These are phyloP conservation scores for Kuraishia piskuri DNA, from an alignment of 805 yeast genomes.

Conservation along the genomic window DNA sequence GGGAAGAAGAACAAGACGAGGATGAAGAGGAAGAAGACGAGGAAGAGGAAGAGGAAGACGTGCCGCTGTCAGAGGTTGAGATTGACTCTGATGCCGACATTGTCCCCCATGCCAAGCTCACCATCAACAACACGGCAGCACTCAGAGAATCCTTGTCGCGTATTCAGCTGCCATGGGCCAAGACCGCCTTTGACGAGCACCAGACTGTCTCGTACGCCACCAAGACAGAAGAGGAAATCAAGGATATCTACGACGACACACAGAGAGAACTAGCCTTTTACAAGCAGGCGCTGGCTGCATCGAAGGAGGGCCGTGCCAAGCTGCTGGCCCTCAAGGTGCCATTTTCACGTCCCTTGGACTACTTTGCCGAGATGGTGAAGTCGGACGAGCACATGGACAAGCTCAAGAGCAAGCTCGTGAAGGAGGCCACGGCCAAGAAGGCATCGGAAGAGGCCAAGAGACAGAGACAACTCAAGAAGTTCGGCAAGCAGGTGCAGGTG, in stretches of 20 bases:
- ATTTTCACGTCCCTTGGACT: slow-evolving; percentile 88
- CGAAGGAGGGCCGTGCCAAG: slow-evolving; percentile 57
- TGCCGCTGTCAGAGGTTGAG: slow-evolving; percentile 86
- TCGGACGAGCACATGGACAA: slow-evolving; percentile 97
- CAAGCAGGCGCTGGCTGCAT: slow-evolving; percentile 88
- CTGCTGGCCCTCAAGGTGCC: slow-evolving; percentile 69
- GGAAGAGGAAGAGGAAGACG: slow-evolving; percentile 70
- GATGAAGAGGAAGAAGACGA: slow-evolving; percentile 49
- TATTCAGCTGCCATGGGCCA: slow-evolving; percentile 55
- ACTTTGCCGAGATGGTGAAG: slow-evolving; percentile 98
- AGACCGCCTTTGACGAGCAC: slow-evolving; percentile 75
- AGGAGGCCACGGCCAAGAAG: slow-evolving; percentile 72
- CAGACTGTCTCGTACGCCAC: slow-evolving; percentile 58
- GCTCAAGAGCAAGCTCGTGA: slow-evolving; percentile 69
- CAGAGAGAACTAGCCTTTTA: slow-evolving; percentile 93
- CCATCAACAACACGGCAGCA: slow-evolving; percentile 84
- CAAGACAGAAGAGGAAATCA: slow-evolving; percentile 56
- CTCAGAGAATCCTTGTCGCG: slow-evolving; percentile 60
- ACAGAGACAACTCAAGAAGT: slow-evolving; percentile 92
- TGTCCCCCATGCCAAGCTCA: slow-evolving; percentile 84
- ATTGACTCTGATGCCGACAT: slow-evolving; percentile 91
- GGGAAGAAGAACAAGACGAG: slow-evolving; percentile 34
- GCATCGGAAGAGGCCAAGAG: slow-evolving; percentile 90
- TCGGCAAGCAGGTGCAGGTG: slow-evolving; percentile 94
- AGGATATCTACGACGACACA: slow-evolving; percentile 90